Base-by-base conservation (phyloP, 495 filamentous ascomycete species). In the Neurospora tetraspora region DNA sequence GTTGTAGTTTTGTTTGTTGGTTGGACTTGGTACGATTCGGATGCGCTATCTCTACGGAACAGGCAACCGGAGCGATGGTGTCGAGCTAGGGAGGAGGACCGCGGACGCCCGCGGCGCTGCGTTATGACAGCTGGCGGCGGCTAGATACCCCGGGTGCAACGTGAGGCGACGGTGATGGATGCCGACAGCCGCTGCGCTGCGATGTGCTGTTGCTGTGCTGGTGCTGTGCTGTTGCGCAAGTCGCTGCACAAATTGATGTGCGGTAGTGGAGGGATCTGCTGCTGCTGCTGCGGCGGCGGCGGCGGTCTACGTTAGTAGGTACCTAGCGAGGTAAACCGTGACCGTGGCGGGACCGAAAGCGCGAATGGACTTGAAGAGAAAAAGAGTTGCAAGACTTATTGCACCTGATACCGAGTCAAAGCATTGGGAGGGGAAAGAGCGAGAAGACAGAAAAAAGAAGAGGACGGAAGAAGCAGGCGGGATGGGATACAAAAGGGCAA, bases 401-500 rank as follows among this genome's bases (percentile, higher is more conserved):
- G 65, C 36, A 20, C 23, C 40, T 11, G 23, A 7, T 20, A 14
- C 47, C 39, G 69, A 39, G 6, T 59, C 59, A 59, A 27, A 47
- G 59, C 36, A 42, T n/a, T 27, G 20, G 38, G 68, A 37, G 34
- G 23, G 23, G 27, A n/a, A 43, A 23, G 72, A 36, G 34, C 34
- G 6, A 18, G 47, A 43, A 8, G 43, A 70, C 59, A 65, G 31
- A 45, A 65, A 27, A 69, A 5, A 34, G 39, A 69, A 34, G 38
- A 40, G 34, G 61, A 65, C 27, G 53, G 71, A 39, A 70, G 71
- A 45, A 42, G 71, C 70, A 43, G 69, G 71, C 70, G 39, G 70
- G 72, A 71, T 38, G 72, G 69, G 73, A 71, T 72, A 75, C 70
- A 76, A 77, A 74, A 74, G 74, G 74, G 68, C 47, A 68, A 40